Evolutionary conservation across 1,284 basidiomycete genomes (phyloP).

Genomic region (Prillingera fragicola): DNA sequence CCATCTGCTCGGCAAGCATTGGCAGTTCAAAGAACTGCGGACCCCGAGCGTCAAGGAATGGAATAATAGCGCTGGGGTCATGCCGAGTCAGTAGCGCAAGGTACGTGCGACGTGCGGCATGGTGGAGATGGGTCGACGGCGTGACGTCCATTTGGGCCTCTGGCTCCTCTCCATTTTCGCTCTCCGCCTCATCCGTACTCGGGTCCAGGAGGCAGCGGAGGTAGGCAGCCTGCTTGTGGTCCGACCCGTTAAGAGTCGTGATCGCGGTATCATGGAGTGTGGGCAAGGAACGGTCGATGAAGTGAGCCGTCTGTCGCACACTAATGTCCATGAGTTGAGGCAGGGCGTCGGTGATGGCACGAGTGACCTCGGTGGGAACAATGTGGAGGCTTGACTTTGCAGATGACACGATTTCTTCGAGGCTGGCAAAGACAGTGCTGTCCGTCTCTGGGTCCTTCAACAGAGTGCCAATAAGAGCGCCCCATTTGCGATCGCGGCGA

Average conservation of each 20-base stretch:
- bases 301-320: constrained; percentile 61
- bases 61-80: constrained; percentile 62
- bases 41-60: constrained; percentile 60
- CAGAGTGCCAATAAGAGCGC: constrained; percentile 63
- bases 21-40: constrained; percentile 58
- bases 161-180: constrained; percentile 1
- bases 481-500: constrained; percentile 70
- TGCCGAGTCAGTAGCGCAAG: constrained; percentile 67
- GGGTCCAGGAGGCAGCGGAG: constrained; percentile 69
- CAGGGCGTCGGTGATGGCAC: constrained; percentile 56
- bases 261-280: constrained; percentile 56
- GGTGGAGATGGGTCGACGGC: constrained; percentile 52
- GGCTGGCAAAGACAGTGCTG: constrained; percentile 58
- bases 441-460: constrained; percentile 66
- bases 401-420: constrained; percentile 57
- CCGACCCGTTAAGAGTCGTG: constrained; percentile 27
- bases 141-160: constrained; percentile 5
- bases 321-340: constrained; percentile 61
- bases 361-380: constrained; percentile 51
- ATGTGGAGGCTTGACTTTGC: not conserved
- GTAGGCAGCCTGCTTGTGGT: constrained; percentile 67
- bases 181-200: constrained; percentile 46
- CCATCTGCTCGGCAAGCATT: constrained; percentile 60
- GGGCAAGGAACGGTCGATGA: constrained; percentile 69
- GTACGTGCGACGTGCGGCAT: constrained; percentile 57